phyloP scores from a whole-genome alignment of 805 yeast species.

The Zygotorulaspora florentina region DNA sequence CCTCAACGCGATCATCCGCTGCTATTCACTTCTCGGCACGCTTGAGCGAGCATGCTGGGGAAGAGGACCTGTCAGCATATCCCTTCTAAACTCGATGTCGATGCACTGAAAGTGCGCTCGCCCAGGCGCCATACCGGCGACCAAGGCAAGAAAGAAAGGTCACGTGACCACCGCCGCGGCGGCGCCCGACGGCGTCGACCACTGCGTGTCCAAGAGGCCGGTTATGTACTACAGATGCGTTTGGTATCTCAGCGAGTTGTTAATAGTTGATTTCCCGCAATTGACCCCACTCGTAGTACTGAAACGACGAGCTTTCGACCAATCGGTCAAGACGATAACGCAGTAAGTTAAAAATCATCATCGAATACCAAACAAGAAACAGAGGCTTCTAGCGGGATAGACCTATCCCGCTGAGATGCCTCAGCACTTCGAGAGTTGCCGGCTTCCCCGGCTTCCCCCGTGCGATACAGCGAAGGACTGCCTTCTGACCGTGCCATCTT shows the following conservation, averaged over 20 bases:
- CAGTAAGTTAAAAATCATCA: slow-evolving; percentile 24
- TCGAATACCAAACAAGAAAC: slow-evolving; percentile 2
- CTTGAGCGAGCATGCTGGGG: neutral
- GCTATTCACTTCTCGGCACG: neutral
- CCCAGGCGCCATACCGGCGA: neutral
- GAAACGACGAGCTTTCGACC: neutral
- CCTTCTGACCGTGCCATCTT: no score
- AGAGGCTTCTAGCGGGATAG: neutral
- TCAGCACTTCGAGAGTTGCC: neutral
- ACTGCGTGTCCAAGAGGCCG: neutral
- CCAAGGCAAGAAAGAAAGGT: neutral
- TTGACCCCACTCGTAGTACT: neutral
- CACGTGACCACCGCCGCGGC: neutral
- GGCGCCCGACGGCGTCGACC: neutral
- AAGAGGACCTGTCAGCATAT: neutral
- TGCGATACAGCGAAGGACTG: no score
- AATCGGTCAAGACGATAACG: slow-evolving; percentile 36
- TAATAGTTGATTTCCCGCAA: neutral
- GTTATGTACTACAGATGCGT: neutral
- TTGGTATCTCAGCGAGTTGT: neutral
- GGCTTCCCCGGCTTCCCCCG: no score
- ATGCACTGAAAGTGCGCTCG: neutral
- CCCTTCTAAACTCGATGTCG: neutral
- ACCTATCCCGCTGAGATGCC: neutral
- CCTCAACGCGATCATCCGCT: neutral